Base-by-base conservation (phyloP, 306 rosid species). In the Begonia fuchsioides region DNA sequence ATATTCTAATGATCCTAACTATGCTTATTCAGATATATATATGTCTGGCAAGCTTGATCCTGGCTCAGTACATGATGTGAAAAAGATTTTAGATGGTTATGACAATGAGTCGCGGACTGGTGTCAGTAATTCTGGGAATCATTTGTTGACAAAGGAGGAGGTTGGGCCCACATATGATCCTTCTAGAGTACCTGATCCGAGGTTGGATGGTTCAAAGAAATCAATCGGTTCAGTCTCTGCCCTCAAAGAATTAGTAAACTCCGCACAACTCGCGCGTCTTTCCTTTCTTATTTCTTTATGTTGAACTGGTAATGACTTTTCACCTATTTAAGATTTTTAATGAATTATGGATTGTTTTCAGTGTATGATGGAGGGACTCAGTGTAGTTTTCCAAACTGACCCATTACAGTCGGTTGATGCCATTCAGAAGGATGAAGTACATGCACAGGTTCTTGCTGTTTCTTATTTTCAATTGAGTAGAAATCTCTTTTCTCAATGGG, bases 321-420 rank as follows among this genome's bases (percentile, higher is more conserved):
- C 35, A 26, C 8, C 8, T 26, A 26, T 26, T 4, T 26, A 26
- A 26, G 35, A 26, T 26, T 26, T 26, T 5, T 8, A 8, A 26
- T 26, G 35, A 26, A 2, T n/a, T 26, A 26, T 26, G 35, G 1
- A 26, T 26, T 26, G 7, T 26, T 26, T 26, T n/a, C 74, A 86
- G 96, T 86, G 96, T 68, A 63, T 59, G 69, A 58, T 72, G 64
- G 93, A 86, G 68, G 93, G 96, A 64, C 93, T 86, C 59, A 63
- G 70, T 58, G 63, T 82, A 49, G 73, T 49, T 68, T 86, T 79
- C 67, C 73, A 74, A 61, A 26, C 35, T 26, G 66, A 66, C 45
- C 72, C 81, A 39, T 71, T 73, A 43, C 76, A 64, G 53, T 55
- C 87, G 15, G 49, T 66, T 50, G 77, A 71, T 72, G 72, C 74